Percentiles rank a stretch among this genome's conserved stretches.
These are phyloP conservation scores for Wallacemonas sp. DNA, from an alignment of 208 protist genomes.

Conservation along the genomic window DNA sequence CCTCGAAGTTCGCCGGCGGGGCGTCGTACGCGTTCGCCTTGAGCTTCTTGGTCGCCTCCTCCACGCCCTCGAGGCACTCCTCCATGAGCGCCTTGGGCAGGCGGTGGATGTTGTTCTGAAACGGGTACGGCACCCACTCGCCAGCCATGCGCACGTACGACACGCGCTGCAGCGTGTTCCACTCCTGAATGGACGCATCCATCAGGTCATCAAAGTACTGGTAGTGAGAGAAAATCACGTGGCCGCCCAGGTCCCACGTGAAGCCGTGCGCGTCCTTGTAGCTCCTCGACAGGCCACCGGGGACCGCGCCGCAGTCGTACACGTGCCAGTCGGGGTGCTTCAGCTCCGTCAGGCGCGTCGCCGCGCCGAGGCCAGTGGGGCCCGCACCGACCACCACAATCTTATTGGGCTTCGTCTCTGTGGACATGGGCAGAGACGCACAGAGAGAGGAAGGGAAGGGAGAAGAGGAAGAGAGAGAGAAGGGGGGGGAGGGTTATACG, in stretches of 20 bases:
- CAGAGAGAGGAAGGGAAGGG: constrained; percentile 10
- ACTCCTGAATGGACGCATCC: constrained; percentile 45
- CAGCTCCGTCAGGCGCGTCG: constrained; percentile 60
- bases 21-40: constrained; percentile 24
- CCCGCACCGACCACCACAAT: constrained; percentile 73
- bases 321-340: constrained; percentile 52
- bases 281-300: constrained; percentile 66
- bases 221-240: constrained; percentile 88
- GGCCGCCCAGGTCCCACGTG: constrained; percentile 77
- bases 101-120: constrained; percentile 82
- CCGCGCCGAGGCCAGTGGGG: constrained; percentile 67
- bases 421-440: background rate
- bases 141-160: constrained; percentile 54
- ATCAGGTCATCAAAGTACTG: constrained; percentile 83
- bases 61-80: constrained; percentile 48
- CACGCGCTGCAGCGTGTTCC: constrained; percentile 62
- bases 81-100: constrained; percentile 50
- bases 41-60: constrained; percentile 19
- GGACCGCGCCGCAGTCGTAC: constrained; percentile 38
- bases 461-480: background rate
- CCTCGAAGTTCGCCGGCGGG: constrained; percentile 50
- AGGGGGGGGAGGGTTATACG: background rate
- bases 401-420: constrained; percentile 20
- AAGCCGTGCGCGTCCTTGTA: constrained; percentile 59
- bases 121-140: constrained; percentile 72